phyloP scores from a whole-genome alignment of 192 early-diverging fungal genomes.

The Backusella tuberculispora region DNA sequence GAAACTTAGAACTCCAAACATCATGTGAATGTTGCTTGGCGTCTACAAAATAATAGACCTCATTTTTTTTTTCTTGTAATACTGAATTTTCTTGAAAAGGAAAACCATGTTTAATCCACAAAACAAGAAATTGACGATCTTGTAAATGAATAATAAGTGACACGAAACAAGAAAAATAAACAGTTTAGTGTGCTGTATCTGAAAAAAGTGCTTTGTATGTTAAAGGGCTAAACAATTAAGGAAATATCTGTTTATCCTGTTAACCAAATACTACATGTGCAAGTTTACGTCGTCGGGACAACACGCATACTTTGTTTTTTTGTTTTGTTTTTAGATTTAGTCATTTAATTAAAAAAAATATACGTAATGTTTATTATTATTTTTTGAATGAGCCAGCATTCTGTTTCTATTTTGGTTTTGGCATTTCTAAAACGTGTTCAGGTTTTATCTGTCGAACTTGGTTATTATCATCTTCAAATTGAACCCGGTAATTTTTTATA shows the following conservation, averaged over 20 bases:
- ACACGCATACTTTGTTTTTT: too few relatives aligned
- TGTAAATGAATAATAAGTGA: background rate
- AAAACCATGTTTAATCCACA: conserved; percentile 10
- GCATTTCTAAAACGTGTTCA: conserved; percentile 33
- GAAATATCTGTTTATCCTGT: background rate
- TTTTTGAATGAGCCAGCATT: background rate
- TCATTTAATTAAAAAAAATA: background rate
- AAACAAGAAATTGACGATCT: conserved; percentile 2
- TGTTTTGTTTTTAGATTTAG: too few relatives aligned
- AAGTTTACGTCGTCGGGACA: too few relatives aligned
- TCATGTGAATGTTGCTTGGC: background rate
- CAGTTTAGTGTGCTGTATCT: background rate
- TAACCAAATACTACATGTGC: background rate
- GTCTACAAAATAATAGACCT: too few relatives aligned
- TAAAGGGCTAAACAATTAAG: background rate
- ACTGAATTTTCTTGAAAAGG: background rate
- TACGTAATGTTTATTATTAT: background rate
- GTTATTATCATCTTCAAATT: conserved; percentile 45
- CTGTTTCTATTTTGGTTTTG: conserved; percentile 23
- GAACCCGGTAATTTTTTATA: conserved; percentile 29
- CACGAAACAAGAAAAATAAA: too few relatives aligned
- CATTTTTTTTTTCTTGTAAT: background rate
- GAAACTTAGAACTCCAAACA: background rate
- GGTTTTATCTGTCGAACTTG: conserved; percentile 30
- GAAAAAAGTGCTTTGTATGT: background rate